Evolutionary conservation across 1,284 basidiomycete genomes (phyloP).

Genomic region (Omphalotus olearius): DNA sequence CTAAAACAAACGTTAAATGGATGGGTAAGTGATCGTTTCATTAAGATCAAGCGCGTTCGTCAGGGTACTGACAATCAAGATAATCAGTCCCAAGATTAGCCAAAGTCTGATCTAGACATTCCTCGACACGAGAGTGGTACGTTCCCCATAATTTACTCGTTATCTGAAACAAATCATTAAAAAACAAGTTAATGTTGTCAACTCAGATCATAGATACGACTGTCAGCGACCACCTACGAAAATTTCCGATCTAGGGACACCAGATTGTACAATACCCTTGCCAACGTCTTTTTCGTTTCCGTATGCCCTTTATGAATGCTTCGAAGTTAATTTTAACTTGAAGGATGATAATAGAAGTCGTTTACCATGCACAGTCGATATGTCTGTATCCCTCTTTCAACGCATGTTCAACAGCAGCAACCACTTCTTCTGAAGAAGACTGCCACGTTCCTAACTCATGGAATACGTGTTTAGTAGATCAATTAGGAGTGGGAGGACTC

Average conservation of each 20-base stretch:
- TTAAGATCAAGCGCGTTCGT: background rate
- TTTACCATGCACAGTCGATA: constrained; percentile 75
- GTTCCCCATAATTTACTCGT: constrained; percentile 74
- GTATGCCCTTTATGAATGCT: constrained; percentile 43
- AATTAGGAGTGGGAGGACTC: constrained; percentile 1
- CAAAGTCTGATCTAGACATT: constrained; percentile 68
- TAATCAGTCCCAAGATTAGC: constrained; percentile 73
- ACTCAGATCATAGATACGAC: background rate
- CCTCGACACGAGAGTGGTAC: constrained; percentile 72
- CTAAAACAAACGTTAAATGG: constrained; percentile 27
- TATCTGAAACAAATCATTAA: constrained; percentile 35
- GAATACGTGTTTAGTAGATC: too few species aligned
- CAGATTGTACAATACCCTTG: constrained; percentile 73
- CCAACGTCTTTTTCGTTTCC: constrained; percentile 85
- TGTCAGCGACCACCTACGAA: constrained; percentile 52
- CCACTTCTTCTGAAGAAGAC: constrained; percentile 68
- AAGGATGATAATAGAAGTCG: constrained; percentile 22
- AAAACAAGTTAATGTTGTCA: background rate
- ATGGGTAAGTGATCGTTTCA: too few species aligned
- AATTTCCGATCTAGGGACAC: constrained; percentile 75
- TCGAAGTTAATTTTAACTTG: constrained; percentile 20
- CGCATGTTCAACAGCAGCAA: constrained; percentile 66
- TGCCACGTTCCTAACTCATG: constrained; percentile 68
- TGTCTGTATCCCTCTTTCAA: constrained; percentile 75
- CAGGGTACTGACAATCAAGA: constrained; percentile 56